Evolutionary conservation across 2,329 filamentous ascomycete species (phyloP).

Genomic region (Phaeosphaeria sp.): DNA sequence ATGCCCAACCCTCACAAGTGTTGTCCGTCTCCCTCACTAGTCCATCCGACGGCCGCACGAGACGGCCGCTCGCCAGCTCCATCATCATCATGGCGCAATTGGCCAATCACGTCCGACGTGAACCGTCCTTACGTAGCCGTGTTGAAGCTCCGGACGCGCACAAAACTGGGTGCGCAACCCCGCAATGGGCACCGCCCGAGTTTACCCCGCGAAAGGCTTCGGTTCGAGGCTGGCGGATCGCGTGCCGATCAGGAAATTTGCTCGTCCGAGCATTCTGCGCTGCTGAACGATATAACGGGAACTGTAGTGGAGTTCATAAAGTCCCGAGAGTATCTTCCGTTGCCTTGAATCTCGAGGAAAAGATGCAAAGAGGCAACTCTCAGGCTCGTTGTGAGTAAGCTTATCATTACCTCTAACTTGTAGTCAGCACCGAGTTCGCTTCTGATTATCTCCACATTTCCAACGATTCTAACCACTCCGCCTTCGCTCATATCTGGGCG

Average conservation of each 20-base stretch:
- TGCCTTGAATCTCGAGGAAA: background rate
- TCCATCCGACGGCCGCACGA: conserved; percentile 18
- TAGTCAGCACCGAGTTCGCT: background rate
- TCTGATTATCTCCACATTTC: too few relatives aligned
- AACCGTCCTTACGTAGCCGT: conserved; percentile 22
- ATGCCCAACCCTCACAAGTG: background rate
- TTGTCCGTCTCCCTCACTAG: background rate
- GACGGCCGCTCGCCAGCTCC: conserved; percentile 15
- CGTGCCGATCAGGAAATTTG: background rate
- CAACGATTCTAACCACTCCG: too few relatives aligned
- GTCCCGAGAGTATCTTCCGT: background rate
- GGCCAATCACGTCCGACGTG: conserved; percentile 19
- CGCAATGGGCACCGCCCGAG: conserved; percentile 27
- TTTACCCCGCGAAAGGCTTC: conserved; percentile 20
- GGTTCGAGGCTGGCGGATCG: background rate
- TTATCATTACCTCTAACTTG: background rate
- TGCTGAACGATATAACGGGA: background rate
- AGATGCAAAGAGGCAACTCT: background rate
- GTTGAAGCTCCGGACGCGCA: conserved; percentile 20
- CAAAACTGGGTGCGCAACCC: conserved; percentile 19
- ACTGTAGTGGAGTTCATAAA: background rate
- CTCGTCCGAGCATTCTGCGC: conserved; percentile 2
- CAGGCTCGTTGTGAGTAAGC: background rate
- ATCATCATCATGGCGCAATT: background rate
- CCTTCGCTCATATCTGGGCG: too few relatives aligned